Base-by-base conservation (phyloP, 2,329 filamentous ascomycete species). In the Beauveria bassiana region DNA sequence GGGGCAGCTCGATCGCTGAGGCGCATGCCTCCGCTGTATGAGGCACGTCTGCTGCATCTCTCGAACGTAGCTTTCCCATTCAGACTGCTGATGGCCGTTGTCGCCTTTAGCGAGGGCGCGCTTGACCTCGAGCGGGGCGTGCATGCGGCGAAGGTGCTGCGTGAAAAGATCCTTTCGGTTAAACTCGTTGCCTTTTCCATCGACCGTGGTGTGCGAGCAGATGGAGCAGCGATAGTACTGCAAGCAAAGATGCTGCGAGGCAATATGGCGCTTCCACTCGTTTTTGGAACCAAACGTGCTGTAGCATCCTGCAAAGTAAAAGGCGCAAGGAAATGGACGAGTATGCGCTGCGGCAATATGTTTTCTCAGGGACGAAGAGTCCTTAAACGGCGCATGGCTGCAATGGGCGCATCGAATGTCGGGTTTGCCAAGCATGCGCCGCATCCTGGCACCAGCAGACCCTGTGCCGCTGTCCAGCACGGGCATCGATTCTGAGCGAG, bases 81-180 rank as follows among this genome's bases (percentile, higher is more conserved):
- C 85, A 1, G 77, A 69, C 67, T 86, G 82, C 5, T 86, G 71
- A 67, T 82, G 84, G 68, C 76, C 81, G 66, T 87, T 58, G 14
- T 52, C 84, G 1, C 79, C 79, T 68, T 86, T 85, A 28, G 78
- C 75, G 20, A 82, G 74, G 10, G 81, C 74, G 68, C 84, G 80
- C 69, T 85, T 82, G 69, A 84, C 86, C 69, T 85, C 80, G 47
- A 85, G 84, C 0, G 88, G 86, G 0, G 88, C 86, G 69, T 99
- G 95, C 93, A 98, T 98, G 52, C 93, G 90, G 16, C 93, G 88
- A 16, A 96, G 82, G 69, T 99, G 93, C 71, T 98, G 93, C 0
- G 91, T 93, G 73, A 97, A 99, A 14, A 99, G 83, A 70, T 98
- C 93, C 72, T 96, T 97, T 68, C 93, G 88, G 73, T 97, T 97